Percentiles rank a stretch among this genome's conserved stretches.
phyloP scores from a whole-genome alignment of 306 rosid species.

The Sphenostylis stenocarpa region DNA sequence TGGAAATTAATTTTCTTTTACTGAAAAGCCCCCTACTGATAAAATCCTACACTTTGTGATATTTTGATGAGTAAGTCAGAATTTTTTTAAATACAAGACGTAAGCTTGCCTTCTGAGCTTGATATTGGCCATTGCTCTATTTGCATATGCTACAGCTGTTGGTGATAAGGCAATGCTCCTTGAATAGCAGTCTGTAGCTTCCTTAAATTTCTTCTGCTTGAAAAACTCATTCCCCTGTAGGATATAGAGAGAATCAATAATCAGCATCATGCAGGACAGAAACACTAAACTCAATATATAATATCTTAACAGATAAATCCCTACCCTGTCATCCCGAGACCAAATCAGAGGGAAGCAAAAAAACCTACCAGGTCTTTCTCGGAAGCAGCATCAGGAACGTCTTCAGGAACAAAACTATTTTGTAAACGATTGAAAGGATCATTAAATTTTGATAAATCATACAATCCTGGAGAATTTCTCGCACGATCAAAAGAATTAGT shows the following conservation, averaged over 20 bases:
- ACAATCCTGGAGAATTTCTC: constrained; percentile 40
- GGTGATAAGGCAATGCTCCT: constrained; percentile 92
- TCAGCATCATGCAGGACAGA: constrained; percentile 7
- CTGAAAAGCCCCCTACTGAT: neutral
- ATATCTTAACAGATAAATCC: constrained; percentile 5
- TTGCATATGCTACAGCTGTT: constrained; percentile 92
- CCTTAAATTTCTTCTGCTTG: constrained; percentile 90
- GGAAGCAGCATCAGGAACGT: constrained; percentile 76
- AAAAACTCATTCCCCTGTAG: constrained; percentile 91
- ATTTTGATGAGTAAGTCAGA: neutral
- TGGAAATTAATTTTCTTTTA: neutral
- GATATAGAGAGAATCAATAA: constrained; percentile 26
- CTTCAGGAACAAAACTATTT: constrained; percentile 57
- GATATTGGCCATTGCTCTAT: constrained; percentile 93
- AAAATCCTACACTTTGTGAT: constrained; percentile 4
- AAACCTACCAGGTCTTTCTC: constrained; percentile 82
- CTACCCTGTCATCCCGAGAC: neutral
- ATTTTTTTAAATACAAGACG: constrained; percentile 17
- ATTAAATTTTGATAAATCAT: constrained; percentile 48
- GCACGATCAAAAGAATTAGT: constrained; percentile 32
- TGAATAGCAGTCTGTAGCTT: constrained; percentile 89
- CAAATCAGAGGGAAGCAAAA: neutral
- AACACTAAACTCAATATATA: constrained; percentile 14
- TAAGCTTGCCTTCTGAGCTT: constrained; percentile 72
- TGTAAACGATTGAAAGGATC: constrained; percentile 44